Evolutionary conservation across 768 basidiomycete species (phyloP), one percentile per base, ranked within the genome.

Genomic region (Calvatia gigantea): DNA sequence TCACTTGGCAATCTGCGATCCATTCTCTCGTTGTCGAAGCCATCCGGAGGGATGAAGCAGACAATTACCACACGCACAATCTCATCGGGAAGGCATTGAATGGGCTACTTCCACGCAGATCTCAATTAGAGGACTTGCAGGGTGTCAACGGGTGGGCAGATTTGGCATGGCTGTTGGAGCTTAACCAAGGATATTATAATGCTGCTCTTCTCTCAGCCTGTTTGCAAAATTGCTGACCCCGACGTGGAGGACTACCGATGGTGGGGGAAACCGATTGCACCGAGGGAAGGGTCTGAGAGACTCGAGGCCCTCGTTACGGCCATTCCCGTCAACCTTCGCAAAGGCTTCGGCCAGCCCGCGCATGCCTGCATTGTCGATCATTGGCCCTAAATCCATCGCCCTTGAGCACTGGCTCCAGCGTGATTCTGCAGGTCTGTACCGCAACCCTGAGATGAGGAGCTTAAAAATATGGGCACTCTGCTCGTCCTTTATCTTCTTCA

Each of bases 161-260:
- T 37, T 55, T 67, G 12, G 64, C 65, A 3, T 66, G 65, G 66
- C 48, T 67, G 29, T 53, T 67, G 17, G 65, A 66, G 52, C 49
- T 66, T 12, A 66, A 66, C 50, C 65, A 66, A 28, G 65, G 61
- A 1, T 66, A 62, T 29, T 67, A 66, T 42, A 67, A 67, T 44
- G 58, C 64, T 6, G 64, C 62, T 3, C 53, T 59, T 41, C 64
- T 67, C 6, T 65, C 65, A 17, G 65, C 64, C 8, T n/a, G 61
- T 65, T 6, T 65, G 64, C 47, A 59, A 55, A 17, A 39, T 61
- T 27, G 51, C 59, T 12, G 47, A 43, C 21, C 29, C 27, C 2
- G 27, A 39, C 12, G 50, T 48, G 5, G 14, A 44, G 11, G 47
- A 56, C 8, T 56, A 60, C 21, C 42, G 51, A 4, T 60, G 59